Evolutionary conservation across 192 early-diverging fungal species (phyloP).

Genomic region (Coemansia sp.): DNA sequence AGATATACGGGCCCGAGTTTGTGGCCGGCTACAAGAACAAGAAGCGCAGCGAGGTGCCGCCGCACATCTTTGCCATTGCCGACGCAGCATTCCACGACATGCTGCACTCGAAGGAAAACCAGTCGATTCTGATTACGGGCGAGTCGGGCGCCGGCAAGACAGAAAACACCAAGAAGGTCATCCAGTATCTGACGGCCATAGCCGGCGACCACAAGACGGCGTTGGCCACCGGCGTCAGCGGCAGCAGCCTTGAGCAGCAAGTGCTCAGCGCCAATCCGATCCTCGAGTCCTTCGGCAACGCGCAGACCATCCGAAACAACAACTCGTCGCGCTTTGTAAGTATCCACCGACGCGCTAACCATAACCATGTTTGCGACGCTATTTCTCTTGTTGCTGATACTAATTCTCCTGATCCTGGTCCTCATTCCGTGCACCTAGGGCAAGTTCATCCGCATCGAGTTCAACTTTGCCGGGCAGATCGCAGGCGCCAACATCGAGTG

Average conservation of each 20-base stretch:
- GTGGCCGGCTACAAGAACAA: constrained; percentile 65
- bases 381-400: neutral
- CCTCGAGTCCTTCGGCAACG: constrained; percentile 97
- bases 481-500: constrained; percentile 95
- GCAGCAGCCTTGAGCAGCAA: constrained; percentile 78
- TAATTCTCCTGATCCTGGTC: neutral
- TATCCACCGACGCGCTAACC: constrained; percentile 5
- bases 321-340: constrained; percentile 93
- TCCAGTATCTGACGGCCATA: constrained; percentile 93
- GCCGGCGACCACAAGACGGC: constrained; percentile 61
- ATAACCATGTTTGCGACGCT: too few species aligned
- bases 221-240: constrained; percentile 20
- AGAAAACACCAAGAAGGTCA: constrained; percentile 99
- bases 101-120: constrained; percentile 89
- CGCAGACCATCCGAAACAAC: constrained; percentile 97
- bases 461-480: constrained; percentile 80
- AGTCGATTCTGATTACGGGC: constrained; percentile 98
- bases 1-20: constrained; percentile 79
- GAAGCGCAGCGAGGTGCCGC: constrained; percentile 69
- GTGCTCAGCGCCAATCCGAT: constrained; percentile 97
- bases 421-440: constrained; percentile 48
- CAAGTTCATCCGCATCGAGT: constrained; percentile 99
- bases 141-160: constrained; percentile 99
- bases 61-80: constrained; percentile 91
- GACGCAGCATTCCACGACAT: constrained; percentile 95